Conservation (phyloP, 73 alveolate species). For the Stentor roeselii region DNA sequence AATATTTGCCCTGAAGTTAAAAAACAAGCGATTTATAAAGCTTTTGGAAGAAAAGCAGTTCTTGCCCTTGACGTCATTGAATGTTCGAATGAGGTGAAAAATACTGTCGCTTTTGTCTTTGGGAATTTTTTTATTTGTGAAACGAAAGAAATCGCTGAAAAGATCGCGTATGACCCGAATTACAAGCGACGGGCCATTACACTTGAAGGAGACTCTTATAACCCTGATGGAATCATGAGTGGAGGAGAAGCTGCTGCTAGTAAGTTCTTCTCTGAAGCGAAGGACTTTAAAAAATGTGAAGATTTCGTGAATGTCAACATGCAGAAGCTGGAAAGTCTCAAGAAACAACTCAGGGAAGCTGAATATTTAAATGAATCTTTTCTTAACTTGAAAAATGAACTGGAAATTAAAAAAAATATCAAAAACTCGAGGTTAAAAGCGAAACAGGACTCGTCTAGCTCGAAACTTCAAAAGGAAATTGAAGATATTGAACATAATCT, state of each 20-base stretch:
- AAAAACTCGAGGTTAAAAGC: neutral
- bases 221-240: constrained; percentile 75
- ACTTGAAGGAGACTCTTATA: constrained; percentile 78
- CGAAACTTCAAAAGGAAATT: constrained; percentile 27
- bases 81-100: constrained; percentile 68
- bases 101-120: constrained; percentile 84
- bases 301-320: constrained; percentile 11
- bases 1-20: constrained; percentile 25
- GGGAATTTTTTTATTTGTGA: constrained; percentile 87
- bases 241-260: constrained; percentile 63
- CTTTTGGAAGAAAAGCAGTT: constrained; percentile 58
- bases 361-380: neutral
- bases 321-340: constrained; percentile 25
- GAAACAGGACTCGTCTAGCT: constrained; percentile 25
- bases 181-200: neutral
- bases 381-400: neutral
- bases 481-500: constrained; percentile 24
- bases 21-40: constrained; percentile 28
- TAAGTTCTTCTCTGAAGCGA: no score
- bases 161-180: constrained; percentile 51
- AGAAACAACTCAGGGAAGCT: neutral
- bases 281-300: constrained; percentile 16
- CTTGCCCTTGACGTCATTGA: constrained; percentile 81
- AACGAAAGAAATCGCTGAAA: constrained; percentile 80
- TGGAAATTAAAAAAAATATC: constrained; percentile 21